A percentile compares a stretch with the other conserved stretches of the same genome.
Conservation (phyloP, 176 grass and related monocot genomes). For the bread wheat (Triticum aestivum) region DNA sequence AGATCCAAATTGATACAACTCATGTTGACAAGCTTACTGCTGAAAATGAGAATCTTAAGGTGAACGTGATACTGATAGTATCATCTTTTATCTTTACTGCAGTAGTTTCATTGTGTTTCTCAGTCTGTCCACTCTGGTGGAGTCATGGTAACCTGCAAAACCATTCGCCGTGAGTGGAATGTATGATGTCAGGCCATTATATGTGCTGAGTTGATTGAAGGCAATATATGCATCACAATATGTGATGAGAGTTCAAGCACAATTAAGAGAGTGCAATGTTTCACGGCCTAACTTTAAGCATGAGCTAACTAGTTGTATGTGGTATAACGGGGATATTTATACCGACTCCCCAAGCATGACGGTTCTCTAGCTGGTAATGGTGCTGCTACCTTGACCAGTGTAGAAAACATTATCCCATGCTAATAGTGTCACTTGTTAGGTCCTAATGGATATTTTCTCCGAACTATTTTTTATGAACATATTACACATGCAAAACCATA, state of each 20-base stretch:
- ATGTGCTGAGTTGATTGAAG: neutral
- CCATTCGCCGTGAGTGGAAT: neutral
- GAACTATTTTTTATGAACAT: neutral
- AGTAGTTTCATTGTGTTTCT: slow-evolving; percentile 4
- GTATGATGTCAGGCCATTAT: neutral
- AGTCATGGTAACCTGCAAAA: slow-evolving; percentile 16
- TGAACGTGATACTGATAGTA: slow-evolving; percentile 23
- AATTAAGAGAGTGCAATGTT: slow-evolving; percentile 3
- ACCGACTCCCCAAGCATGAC: neutral
- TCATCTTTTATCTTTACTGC: slow-evolving; percentile 15
- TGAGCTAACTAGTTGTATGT: neutral
- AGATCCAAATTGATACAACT: slow-evolving; percentile 80
- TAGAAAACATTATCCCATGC: slow-evolving; percentile 11
- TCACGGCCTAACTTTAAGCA: neutral
- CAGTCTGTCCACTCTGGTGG: neutral
- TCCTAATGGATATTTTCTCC: neutral
- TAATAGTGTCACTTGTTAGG: neutral
- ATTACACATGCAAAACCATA: slow-evolving; percentile 1
- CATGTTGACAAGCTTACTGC: slow-evolving; percentile 69
- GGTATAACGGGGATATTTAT: neutral
- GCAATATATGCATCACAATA: neutral
- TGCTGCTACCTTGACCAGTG: slow-evolving; percentile 15
- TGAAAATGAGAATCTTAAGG: slow-evolving; percentile 95
- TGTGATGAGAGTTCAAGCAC: slow-evolving; percentile 8
- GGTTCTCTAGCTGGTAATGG: slow-evolving; percentile 1